Conservation (phyloP, 208 protist species). For the Leishmania guyanensis region DNA sequence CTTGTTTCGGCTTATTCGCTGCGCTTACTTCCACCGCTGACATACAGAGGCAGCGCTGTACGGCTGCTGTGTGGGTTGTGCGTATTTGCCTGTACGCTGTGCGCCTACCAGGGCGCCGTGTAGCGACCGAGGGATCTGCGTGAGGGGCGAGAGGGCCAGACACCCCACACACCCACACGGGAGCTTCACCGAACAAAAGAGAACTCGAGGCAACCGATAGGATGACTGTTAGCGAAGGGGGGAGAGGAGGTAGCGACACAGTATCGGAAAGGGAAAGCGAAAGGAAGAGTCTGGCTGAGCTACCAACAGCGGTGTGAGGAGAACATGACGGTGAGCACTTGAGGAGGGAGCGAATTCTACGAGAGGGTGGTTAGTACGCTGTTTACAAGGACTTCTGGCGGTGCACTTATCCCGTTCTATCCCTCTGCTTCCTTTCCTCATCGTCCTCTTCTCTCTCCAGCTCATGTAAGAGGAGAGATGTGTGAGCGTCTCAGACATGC, state of each 20-base stretch:
- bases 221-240: neutral
- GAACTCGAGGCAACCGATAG: neutral
- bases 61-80: neutral
- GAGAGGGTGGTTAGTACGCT: too few species aligned
- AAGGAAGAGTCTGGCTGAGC: too few species aligned
- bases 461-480: too few species aligned
- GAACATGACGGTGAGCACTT: too few species aligned
- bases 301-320: too few species aligned
- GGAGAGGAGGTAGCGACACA: neutral
- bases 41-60: too few species aligned
- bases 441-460: too few species aligned
- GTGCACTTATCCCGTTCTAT: too few species aligned
- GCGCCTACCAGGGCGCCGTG: neutral
- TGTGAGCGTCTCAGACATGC: neutral
- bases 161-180: conserved; percentile 16
- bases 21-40: neutral
- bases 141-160: neutral
- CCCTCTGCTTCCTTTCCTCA: too few species aligned
- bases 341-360: too few species aligned
- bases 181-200: neutral
- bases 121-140: neutral
- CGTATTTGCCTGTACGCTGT: neutral
- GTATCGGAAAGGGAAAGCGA: too few species aligned
- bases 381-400: too few species aligned
- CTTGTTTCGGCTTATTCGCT: neutral